A percentile compares a stretch with the other conserved stretches of the same genome.
phyloP scores from a whole-genome alignment of 768 basidiomycete genomes.

The Suillus ampliporus region DNA sequence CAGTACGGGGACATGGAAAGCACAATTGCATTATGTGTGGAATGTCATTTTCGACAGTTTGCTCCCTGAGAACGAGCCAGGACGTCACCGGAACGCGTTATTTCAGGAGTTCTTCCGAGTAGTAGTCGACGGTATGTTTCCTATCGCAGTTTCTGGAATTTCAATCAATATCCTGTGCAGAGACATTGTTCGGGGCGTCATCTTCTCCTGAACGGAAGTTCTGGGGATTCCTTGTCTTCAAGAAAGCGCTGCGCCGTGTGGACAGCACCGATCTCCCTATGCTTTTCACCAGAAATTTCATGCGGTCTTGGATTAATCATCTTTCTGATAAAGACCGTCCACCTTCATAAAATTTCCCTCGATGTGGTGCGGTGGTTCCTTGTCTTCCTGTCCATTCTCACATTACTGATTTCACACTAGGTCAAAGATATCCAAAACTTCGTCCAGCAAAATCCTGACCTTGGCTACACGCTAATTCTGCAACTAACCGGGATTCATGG shows the following conservation, averaged over 20 bases:
- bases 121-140: conserved; percentile 84
- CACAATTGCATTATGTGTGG: conserved; percentile 94
- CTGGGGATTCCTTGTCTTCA: conserved; percentile 95
- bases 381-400: neutral
- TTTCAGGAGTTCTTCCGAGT: conserved; percentile 92
- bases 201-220: conserved; percentile 89
- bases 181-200: conserved; percentile 83
- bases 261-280: conserved; percentile 72
- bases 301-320: conserved; percentile 97
- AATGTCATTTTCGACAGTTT: conserved; percentile 78
- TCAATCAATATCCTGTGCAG: conserved; percentile 44
- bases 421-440: conserved; percentile 76
- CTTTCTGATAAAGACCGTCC: conserved; percentile 85
- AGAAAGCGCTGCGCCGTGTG: conserved; percentile 74
- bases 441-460: conserved; percentile 74
- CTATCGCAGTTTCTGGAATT: neutral
- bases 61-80: conserved; percentile 53
- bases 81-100: conserved; percentile 51
- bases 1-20: conserved; percentile 74
- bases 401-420: conserved; percentile 42
- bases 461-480: conserved; percentile 85
- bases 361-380: conserved; percentile 65
- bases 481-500: conserved; percentile 86
- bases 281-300: conserved; percentile 93
- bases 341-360: conserved; percentile 87